Base-by-base conservation (phyloP, 2,329 filamentous ascomycete genomes). In the Colletotrichum sp. region DNA sequence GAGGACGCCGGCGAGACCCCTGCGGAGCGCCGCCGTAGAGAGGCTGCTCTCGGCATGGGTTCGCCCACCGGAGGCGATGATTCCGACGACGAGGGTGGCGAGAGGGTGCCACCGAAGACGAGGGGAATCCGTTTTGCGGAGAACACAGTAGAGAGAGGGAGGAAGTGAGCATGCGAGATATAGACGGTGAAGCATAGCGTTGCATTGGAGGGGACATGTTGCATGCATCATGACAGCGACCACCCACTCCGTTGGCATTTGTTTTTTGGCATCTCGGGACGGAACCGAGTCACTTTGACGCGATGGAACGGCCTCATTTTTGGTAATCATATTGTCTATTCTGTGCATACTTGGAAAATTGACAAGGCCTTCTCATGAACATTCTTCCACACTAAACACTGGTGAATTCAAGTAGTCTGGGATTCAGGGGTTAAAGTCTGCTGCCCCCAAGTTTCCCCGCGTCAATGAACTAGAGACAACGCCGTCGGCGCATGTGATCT, bases 11-110 rank as follows among this genome's bases (percentile, higher is more conserved):
- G 84, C 38, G 94, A 96, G 83, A 95, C 93, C 0, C 92, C 93
- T 0, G 94, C 94, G 0, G 94, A 96, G 82, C 87, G 93, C 70
- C 89, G 93, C 54, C 87, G 94, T 67, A 90, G 94, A 78, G 91
- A 95, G 78, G 93, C 93, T 2, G 94, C 94, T 2, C 84, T 96
- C 3, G 93, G 94, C 12, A 86, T 93, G 74, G 83, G 81, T 0
- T 51, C 43, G 43, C 43, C 43, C 12, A 51, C 43, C 1, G 85
- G 85, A 21, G 87, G 86, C 59, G 86, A 87, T 69, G 86, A 87
- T 69, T 90, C 86, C 70, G 88, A 92, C 38, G 91, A 92, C 29
- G 90, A 91, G 73, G 88, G 90, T 75, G 88, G 85, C 31, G 86
- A 87, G 63, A 81, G 89, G 78, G 87, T 90, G 70, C 87, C 88